Base-by-base conservation (phyloP, 768 basidiomycete species). In the Tulasnella sp. region DNA sequence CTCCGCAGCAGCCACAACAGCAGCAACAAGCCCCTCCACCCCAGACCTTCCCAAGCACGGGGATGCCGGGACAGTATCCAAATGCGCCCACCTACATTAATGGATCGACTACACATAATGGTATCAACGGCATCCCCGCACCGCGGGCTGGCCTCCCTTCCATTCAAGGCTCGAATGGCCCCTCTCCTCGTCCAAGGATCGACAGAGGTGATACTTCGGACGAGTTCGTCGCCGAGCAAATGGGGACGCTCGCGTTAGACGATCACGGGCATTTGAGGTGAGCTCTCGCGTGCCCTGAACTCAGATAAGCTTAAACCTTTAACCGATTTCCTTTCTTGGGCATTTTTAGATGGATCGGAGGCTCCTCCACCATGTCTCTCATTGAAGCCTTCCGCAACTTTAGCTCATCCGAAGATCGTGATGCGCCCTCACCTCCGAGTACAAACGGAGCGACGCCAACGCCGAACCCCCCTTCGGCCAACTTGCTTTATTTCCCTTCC, bases 311-410 rank as follows among this genome's bases (percentile, higher is more conserved):
- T 71, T 44, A 71, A 69, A 39, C 16, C 69, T 48, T 23, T n/a
- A 44, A 15, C 18, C 16, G 2, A 75, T 75, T 55, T 35, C 46
- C 46, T 61, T 72, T 46, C n/a, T 72, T 13, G 74, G 29, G 1
- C 44, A 3, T 29, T 39, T 39, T 46, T 57, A 80, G 80, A 79
- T 95, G 94, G 94, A 95, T 95, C 81, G 94, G 94, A 57, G 92
- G 93, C 74, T 95, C 94, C 5, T 95, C 93, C 20, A 93, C 93
- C 29, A 94, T 95, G 94, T 93, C 94, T 7, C 88, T 95, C 81
- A 94, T 95, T 71, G 93, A 95, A 82, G 94, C 93, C 5, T 95
- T 95, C 86, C 90, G 89, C 40, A 81, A 77, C 79, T 89, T 81
- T 20, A 57, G 77, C 91, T 69, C 84, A 91, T 80, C 93, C 92